phyloP scores from a whole-genome alignment of 2,329 filamentous ascomycete species.

The Neonectria magnoliae region DNA sequence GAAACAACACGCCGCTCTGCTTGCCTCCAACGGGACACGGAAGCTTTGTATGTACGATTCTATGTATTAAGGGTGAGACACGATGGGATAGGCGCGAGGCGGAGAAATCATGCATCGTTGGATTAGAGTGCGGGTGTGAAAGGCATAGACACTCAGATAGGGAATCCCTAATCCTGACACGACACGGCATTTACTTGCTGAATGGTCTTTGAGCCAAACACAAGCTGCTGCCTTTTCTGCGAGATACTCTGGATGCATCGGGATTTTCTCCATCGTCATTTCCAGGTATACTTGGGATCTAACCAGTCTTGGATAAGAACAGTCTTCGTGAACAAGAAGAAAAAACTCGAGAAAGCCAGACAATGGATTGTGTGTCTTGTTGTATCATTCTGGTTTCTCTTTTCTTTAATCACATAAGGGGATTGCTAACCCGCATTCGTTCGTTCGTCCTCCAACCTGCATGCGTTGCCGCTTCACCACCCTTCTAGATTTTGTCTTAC shows the following conservation, averaged over 20 bases:
- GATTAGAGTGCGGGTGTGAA: background rate
- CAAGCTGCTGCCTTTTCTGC: background rate
- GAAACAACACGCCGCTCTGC: conserved; percentile 48
- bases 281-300: background rate
- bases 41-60: conserved; percentile 46
- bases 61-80: conserved; percentile 21
- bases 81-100: conserved; percentile 36
- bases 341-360: background rate
- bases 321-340: background rate
- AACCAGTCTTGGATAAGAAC: background rate
- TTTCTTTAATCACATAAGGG: conserved; percentile 18
- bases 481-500: background rate
- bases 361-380: background rate
- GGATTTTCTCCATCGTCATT: background rate
- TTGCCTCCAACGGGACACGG: conserved; percentile 36
- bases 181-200: background rate
- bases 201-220: background rate
- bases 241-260: background rate
- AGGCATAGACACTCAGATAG: conserved; percentile 1
- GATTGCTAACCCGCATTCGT: background rate
- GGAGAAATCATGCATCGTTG: conserved; percentile 19
- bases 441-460: background rate
- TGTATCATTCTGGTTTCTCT: conserved; percentile 1
- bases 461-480: background rate
- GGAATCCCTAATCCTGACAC: background rate